phyloP scores from a whole-genome alignment of 169 alveolate species.

The Plasmodium gonderi region DNA sequence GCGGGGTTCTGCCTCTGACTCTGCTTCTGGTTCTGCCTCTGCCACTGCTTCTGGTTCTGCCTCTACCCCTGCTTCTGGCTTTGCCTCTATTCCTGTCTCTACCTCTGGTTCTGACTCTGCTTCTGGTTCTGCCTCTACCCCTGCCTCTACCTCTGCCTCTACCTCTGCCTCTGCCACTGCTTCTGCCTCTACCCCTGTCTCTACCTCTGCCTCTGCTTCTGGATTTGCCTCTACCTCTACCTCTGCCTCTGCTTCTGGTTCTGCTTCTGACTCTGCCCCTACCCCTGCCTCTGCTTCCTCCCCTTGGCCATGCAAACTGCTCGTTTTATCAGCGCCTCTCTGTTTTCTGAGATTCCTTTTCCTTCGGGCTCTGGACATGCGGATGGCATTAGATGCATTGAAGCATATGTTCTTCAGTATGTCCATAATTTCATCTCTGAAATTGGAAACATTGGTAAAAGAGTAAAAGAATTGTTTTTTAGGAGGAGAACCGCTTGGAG shows the following conservation, averaged over 20 bases:
- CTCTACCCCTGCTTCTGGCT: neutral
- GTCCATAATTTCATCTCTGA: neutral
- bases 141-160: neutral
- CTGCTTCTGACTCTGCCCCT: neutral
- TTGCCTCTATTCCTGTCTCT: neutral
- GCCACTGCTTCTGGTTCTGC: neutral
- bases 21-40: neutral
- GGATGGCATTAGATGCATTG: neutral
- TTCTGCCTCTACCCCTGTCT: neutral
- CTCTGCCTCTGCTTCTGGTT: neutral
- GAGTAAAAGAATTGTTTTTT: neutral
- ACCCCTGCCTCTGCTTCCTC: neutral
- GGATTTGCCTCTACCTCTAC: neutral
- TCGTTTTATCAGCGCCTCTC: neutral
- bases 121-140: neutral
- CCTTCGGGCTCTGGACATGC: neutral
- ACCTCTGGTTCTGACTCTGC: neutral
- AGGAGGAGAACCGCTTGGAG: neutral
- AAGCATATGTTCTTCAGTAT: constrained; percentile 24
- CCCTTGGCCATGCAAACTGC: neutral
- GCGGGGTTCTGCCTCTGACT: neutral
- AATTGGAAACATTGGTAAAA: neutral
- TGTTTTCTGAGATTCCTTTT: neutral
- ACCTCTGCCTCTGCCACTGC: neutral
- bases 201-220: neutral